Conservation (phyloP, 2,329 filamentous ascomycete genomes). For the Daldinia sp. region DNA sequence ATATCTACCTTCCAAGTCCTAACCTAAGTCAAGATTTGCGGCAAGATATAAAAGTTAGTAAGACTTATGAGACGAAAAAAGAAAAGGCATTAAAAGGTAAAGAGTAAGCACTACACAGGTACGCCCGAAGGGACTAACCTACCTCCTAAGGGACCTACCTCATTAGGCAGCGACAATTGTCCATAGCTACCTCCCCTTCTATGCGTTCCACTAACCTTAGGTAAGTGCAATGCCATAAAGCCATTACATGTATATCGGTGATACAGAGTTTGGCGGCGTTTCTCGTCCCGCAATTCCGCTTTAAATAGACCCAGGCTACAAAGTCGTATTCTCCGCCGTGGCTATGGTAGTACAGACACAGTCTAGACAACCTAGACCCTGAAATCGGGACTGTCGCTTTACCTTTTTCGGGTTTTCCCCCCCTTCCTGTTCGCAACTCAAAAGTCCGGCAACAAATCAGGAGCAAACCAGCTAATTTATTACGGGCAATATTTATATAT, state of each 20-base stretch:
- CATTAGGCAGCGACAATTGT: not conserved
- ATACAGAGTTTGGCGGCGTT: constrained; percentile 5
- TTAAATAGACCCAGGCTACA: constrained; percentile 23
- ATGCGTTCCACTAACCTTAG: no score
- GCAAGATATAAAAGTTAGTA: no score
- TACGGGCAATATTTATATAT: no score
- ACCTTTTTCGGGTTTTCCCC: not conserved
- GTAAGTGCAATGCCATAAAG: no score
- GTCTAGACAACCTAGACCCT: not conserved
- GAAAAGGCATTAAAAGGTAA: no score
- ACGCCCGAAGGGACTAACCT: no score
- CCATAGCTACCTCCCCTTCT: no score
- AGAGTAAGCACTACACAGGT: no score
- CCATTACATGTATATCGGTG: no score
- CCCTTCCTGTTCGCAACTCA: not conserved
- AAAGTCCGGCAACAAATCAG: not conserved
- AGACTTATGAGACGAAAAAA: no score
- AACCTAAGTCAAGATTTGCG: not conserved
- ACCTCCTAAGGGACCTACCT: no score
- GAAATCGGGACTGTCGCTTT: not conserved
- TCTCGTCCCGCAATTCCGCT: constrained; percentile 21
- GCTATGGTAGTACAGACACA: not conserved
- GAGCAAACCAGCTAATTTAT: no score
- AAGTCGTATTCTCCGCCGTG: not conserved
- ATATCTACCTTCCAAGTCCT: not conserved